These are phyloP conservation scores for Fusarium palustre DNA, from an alignment of 2,329 filamentous ascomycete genomes.

Conservation along the genomic window DNA sequence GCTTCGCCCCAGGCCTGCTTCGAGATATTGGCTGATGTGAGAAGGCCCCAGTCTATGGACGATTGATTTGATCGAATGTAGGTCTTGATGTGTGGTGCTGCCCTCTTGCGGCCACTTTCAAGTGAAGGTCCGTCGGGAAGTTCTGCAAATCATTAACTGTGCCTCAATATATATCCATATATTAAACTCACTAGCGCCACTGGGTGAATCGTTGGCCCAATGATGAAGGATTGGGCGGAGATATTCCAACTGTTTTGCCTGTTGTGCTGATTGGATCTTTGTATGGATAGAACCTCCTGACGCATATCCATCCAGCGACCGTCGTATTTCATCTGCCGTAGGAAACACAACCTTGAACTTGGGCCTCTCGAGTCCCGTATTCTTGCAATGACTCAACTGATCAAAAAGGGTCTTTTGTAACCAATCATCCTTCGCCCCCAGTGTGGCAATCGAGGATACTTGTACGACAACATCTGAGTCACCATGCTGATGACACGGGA, in stretches of 20 bases:
- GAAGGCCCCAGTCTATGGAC: slow-evolving; percentile 82
- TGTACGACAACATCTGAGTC: slow-evolving; percentile 68
- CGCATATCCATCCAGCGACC: slow-evolving; percentile 79
- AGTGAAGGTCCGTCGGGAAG: slow-evolving; percentile 42
- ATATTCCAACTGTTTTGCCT: slow-evolving; percentile 79
- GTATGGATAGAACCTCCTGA: slow-evolving; percentile 86
- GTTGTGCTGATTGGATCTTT: slow-evolving; percentile 76
- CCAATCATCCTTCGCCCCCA: slow-evolving; percentile 79
- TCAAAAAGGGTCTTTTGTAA: slow-evolving; percentile 73
- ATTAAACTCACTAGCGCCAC: slow-evolving; percentile 50
- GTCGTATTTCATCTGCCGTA: slow-evolving; percentile 80
- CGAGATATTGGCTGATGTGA: slow-evolving; percentile 92
- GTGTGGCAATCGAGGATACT: slow-evolving; percentile 84
- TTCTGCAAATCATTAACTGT: slow-evolving; percentile 38
- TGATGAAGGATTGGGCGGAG: slow-evolving; percentile 77
- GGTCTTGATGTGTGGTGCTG: slow-evolving; percentile 90
- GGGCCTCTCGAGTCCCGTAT: slow-evolving; percentile 49
- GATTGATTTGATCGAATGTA: slow-evolving; percentile 75
- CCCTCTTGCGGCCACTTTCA: slow-evolving; percentile 72
- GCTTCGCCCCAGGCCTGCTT: slow-evolving; percentile 89
- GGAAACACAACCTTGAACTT: slow-evolving; percentile 82
- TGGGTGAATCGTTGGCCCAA: slow-evolving; percentile 74
- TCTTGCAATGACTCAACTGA: slow-evolving; percentile 55
- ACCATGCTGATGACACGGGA: slow-evolving; percentile 59
- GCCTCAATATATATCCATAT: neutral